Evolutionary conservation across 495 filamentous ascomycete species (phyloP), one percentile per base, ranked within the genome.

Genomic region (Baudoinia panamericana): DNA sequence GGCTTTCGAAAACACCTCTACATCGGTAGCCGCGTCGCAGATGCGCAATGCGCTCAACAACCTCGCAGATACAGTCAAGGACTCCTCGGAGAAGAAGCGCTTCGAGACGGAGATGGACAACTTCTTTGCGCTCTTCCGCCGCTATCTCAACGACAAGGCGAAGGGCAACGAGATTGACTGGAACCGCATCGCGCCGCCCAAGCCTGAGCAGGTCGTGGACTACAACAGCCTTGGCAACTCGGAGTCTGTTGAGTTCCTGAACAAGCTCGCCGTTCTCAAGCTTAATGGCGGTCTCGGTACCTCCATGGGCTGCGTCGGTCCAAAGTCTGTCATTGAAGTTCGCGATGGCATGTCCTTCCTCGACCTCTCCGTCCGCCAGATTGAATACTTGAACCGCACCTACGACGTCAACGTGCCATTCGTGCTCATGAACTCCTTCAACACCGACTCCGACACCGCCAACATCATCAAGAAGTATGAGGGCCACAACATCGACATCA

Each of bases 401-500:
- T 96, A 93, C 69, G 76, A 81, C 52, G 84, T 93, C 63, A 94
- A 94, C 61, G 90, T 99, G 16, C 90, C 90, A 29, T 95, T 99
- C 67, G 80, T 99, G 49, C 76, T 99, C 57, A 99, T 99, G 90
- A 99, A 99, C 76, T 96, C 90, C 41, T 99, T 99, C 81, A 99
- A 99, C 73, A 99, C 90, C 58, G 85, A 96, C 63, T 78, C 88
- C 55, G 90, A 99, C 60, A 99, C 90, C 44, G 80, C 84, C 51
- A 90, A 83, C 61, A 99, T 99, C 67, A 99, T 99, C 69, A 96
- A 96, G 79, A 99, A 99, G 70, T 99, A 99, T 68, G 88, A 99
- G 68, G 92, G 90, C 49, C 92, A 99, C 75, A 93, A 93, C 56
- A 88, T 99, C 54, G 88, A 96, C 62, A 94, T 99, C 60, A 72